Evolutionary conservation across 805 yeast species (phyloP), one percentile per base, ranked within the genome.

Genomic region (Saturnispora zaruensis): DNA sequence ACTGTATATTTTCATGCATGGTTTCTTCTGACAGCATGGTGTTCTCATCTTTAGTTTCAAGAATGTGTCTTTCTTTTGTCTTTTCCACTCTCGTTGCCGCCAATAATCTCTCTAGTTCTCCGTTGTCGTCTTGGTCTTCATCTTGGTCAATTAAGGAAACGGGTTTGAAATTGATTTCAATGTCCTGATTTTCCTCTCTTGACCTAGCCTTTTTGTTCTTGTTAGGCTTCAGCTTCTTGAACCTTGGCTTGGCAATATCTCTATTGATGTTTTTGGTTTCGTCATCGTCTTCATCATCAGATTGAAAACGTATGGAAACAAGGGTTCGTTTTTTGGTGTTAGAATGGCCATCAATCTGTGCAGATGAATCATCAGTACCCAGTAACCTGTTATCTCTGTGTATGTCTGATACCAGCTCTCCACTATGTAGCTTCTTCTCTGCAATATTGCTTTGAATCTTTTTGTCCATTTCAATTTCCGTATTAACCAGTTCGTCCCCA

Each of bases 401-500:
- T 2, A 55, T 59, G 8, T 58, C 57, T 8, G 41, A 41, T 4
- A 51, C 48, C 37, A 51, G 32, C 9, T 41, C 61, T 58, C 18
- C 60, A 41, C 56, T 77, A 78, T 49, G 73, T 67, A 46, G 55
- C 20, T 47, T 51, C 13, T 34, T 50, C 42, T 52, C 2, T 52
- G 49, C 18, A 54, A 36, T 1, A 26, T 34, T 59, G 64, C 21
- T 51, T 66, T 49, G 44, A 62, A 36, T 52, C 52, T 54, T 30
- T 40, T 28, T 8, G 47, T 53, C 30, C 51, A 53, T 3, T 46
- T 51, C 37, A 56, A 28, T n/a, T 57, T 57, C 40, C 63, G 57
- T 62, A n/a, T 71, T 75, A 46, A 78, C 71, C 26, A 62, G 69
- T 28, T 81, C 67, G 54, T 63, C 67, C 23, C 65, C 68, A 2